These are phyloP conservation scores for Pontederia paniculata DNA, from an alignment of 176 grass and related monocot species.

Conservation along the genomic window DNA sequence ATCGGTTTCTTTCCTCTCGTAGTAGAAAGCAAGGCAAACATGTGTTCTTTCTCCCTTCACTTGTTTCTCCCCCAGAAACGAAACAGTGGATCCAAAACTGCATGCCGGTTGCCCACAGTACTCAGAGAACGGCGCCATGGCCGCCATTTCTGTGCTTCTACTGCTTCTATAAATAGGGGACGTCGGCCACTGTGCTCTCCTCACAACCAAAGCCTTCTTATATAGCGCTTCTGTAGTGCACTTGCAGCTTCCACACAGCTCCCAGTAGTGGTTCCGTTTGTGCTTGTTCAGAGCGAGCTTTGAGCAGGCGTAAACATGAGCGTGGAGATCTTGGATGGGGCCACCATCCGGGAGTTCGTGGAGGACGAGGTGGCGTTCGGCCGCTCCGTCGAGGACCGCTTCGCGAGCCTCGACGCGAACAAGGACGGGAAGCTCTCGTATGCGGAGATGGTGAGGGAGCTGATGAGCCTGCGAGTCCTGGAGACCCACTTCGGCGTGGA, in stretches of 20 bases:
- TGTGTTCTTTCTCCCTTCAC: too few species aligned
- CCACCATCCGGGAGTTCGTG: conserved; percentile 46
- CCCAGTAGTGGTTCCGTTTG: not conserved
- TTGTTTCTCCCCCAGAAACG: too few species aligned
- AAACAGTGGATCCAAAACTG: too few species aligned
- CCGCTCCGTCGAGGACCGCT: conserved; percentile 32
- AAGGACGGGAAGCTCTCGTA: conserved; percentile 48
- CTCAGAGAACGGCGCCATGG: too few species aligned
- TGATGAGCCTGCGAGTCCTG: conserved; percentile 41
- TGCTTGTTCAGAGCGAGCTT: not conserved
- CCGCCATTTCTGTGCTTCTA: too few species aligned
- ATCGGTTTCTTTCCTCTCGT: too few species aligned
- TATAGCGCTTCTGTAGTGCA: too few species aligned
- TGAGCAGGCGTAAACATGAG: conserved; percentile 34
- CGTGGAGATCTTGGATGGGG: conserved; percentile 23
- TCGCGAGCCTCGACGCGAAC: conserved; percentile 47
- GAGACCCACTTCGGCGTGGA: conserved; percentile 46
- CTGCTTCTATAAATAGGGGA: too few species aligned
- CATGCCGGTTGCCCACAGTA: too few species aligned
- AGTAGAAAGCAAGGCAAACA: too few species aligned
- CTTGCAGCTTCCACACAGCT: conserved; percentile 7
- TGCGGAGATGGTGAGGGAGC: conserved; percentile 52
- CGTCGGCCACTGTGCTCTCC: too few species aligned
- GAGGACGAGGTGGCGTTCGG: conserved; percentile 56
- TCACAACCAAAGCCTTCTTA: too few species aligned